Conservation (phyloP, 139 green algal species). For the Protoeuglena noctilucae region DNA sequence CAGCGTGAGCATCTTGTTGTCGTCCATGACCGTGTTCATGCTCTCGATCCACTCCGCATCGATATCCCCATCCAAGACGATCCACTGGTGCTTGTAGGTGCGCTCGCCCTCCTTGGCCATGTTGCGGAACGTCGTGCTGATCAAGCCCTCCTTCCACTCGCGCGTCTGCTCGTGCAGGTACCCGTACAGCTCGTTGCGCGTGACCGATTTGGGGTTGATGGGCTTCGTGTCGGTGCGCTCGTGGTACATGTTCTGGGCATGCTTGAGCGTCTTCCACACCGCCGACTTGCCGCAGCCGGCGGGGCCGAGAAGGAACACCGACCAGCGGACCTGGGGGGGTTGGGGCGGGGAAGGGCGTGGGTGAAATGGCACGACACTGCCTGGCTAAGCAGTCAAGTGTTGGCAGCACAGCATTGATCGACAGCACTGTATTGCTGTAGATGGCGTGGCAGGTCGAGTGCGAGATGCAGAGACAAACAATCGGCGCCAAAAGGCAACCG, state of each 20-base stretch:
- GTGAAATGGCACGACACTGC: too few relatives aligned
- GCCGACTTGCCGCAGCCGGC: constrained; percentile 79
- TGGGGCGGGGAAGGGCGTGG: too few relatives aligned
- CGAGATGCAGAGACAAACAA: too few relatives aligned
- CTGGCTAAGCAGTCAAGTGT: too few relatives aligned
- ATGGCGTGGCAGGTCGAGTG: too few relatives aligned
- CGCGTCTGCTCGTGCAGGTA: constrained; percentile 63
- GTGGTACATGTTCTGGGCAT: constrained; percentile 48
- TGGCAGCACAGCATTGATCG: too few relatives aligned
- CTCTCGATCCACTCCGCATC: constrained; percentile 81
- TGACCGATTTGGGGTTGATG: constrained; percentile 79
- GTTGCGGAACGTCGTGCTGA: constrained; percentile 70
- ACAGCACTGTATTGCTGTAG: too few relatives aligned
- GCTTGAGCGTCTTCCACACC: constrained; percentile 75
- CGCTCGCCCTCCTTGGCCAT: constrained; percentile 54
- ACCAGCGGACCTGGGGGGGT: constrained; percentile 82
- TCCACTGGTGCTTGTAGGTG: constrained; percentile 80
- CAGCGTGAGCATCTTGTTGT: constrained; percentile 86
- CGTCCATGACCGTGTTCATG: constrained; percentile 88
- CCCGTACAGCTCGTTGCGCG: constrained; percentile 86
- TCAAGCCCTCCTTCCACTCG: constrained; percentile 88
- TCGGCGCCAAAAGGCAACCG: too few relatives aligned
- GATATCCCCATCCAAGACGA: constrained; percentile 89
- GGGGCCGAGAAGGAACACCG: constrained; percentile 77
- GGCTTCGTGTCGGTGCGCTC: constrained; percentile 60